A percentile compares a stretch with the other conserved stretches of the same genome.
phyloP scores from a whole-genome alignment of 305 asterid genomes.

The Nicotiana rustica region DNA sequence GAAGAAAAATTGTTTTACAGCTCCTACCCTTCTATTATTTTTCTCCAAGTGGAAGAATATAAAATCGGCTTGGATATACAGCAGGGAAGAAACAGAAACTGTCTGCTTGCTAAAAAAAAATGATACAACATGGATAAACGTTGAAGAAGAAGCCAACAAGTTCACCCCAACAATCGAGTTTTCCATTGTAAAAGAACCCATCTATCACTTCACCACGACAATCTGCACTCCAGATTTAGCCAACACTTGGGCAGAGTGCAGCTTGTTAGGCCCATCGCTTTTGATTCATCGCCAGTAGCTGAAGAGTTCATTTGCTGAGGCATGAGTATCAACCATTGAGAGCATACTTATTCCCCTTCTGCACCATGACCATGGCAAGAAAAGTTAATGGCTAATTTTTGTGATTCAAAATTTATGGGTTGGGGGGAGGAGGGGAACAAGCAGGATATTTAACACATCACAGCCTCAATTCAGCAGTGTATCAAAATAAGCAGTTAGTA shows the following conservation, averaged over 20 bases:
- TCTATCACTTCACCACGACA: constrained; percentile 1
- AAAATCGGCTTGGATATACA: constrained; percentile 5
- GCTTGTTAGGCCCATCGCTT: not conserved
- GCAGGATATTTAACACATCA: not conserved
- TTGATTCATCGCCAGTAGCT: not conserved
- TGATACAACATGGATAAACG: not conserved
- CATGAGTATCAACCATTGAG: not conserved
- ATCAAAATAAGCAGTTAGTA: constrained; percentile 13
- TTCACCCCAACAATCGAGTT: not conserved
- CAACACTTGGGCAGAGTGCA: not conserved
- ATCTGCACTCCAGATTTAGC: not conserved
- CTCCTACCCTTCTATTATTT: not conserved
- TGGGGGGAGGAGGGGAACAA: not conserved
- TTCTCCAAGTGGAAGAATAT: not conserved
- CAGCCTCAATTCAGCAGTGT: not conserved
- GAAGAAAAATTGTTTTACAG: not conserved
- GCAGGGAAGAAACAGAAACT: not conserved
- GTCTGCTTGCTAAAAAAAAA: not conserved
- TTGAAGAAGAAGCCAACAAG: not conserved
- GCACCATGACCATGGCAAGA: not conserved
- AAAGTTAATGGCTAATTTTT: not conserved
- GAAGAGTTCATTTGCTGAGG: not conserved
- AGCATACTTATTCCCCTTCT: constrained; percentile 12
- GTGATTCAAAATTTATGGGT: not conserved
- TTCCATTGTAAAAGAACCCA: not conserved